Conservation (phyloP, 306 rosid genomes). For the Medicago truncatula region DNA sequence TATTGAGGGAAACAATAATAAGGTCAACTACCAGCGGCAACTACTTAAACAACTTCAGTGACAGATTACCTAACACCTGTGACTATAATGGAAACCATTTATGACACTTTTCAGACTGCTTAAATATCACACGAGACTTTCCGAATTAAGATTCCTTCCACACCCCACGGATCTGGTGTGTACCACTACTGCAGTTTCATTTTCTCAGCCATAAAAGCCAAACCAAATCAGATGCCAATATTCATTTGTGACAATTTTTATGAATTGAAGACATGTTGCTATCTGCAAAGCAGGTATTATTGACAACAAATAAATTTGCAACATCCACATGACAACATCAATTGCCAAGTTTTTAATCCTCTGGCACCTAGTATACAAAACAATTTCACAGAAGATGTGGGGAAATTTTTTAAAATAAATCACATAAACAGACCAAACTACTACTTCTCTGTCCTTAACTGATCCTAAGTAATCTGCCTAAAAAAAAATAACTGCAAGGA, state of each 20-base stretch:
- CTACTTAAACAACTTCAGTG: slow-evolving; percentile 24
- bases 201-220: slow-evolving; percentile 24
- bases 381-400: slow-evolving; percentile 17
- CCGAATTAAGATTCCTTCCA: slow-evolving; percentile 21
- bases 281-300: slow-evolving; percentile 21
- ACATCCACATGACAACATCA: slow-evolving; percentile 1
- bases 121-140: slow-evolving; percentile 28
- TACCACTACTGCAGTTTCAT: slow-evolving; percentile 19
- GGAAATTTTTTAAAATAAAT: background rate
- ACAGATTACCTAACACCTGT: slow-evolving; percentile 30
- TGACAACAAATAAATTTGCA: slow-evolving; percentile 23
- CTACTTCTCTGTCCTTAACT: slow-evolving; percentile 11
- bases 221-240: slow-evolving; percentile 31
- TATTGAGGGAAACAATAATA: slow-evolving; percentile 5
- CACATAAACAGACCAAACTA: slow-evolving; percentile 18
- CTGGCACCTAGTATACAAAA: slow-evolving; percentile 23
- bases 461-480: slow-evolving; percentile 30
- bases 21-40: slow-evolving; percentile 36
- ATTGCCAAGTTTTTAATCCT: slow-evolving; percentile 31
- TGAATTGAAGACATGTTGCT: slow-evolving; percentile 15
- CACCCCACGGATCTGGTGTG: slow-evolving; percentile 19
- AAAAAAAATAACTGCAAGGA: slow-evolving; percentile 13
- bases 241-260: slow-evolving; percentile 18
- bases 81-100: slow-evolving; percentile 39
- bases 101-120: slow-evolving; percentile 33